Evolutionary conservation across 495 filamentous ascomycete species (phyloP).

Genomic region (Penicillium lividum): DNA sequence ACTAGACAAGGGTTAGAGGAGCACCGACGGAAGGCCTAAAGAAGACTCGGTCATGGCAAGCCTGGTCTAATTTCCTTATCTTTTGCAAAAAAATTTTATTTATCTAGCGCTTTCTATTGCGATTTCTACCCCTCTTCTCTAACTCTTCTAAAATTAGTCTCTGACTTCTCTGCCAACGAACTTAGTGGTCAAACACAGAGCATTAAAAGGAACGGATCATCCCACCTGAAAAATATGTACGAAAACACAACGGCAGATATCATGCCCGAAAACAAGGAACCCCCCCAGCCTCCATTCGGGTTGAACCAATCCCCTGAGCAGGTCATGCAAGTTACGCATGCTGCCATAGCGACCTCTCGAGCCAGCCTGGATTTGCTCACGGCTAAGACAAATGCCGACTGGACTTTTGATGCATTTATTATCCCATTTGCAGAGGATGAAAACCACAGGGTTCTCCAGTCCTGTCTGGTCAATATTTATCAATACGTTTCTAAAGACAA

Average conservation of each 20-base stretch:
- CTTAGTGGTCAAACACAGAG: constrained; percentile 2
- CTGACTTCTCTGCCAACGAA: neutral
- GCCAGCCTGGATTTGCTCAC: neutral
- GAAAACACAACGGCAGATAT: neutral
- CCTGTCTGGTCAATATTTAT: neutral
- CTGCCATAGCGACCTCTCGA: neutral
- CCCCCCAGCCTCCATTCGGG: neutral
- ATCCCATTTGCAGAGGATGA: neutral
- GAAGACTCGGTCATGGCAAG: neutral
- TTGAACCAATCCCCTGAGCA: constrained; percentile 2
- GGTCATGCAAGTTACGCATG: constrained; percentile 2
- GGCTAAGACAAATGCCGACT: neutral
- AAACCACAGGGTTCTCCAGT: neutral
- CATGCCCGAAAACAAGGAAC: neutral
- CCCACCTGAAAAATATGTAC: neutral
- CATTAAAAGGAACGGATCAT: neutral
- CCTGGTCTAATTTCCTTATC: constrained; percentile 1
- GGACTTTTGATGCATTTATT: neutral
- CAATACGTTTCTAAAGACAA: neutral
- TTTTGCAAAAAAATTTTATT: neutral
- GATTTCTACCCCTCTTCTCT: neutral
- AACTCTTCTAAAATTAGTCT: neutral
- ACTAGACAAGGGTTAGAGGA: constrained; percentile 4
- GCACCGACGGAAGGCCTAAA: constrained; percentile 1
- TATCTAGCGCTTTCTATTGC: neutral